Conservation (phyloP, 1,139 yeast genomes). For the Hyphopichia burtonii region DNA sequence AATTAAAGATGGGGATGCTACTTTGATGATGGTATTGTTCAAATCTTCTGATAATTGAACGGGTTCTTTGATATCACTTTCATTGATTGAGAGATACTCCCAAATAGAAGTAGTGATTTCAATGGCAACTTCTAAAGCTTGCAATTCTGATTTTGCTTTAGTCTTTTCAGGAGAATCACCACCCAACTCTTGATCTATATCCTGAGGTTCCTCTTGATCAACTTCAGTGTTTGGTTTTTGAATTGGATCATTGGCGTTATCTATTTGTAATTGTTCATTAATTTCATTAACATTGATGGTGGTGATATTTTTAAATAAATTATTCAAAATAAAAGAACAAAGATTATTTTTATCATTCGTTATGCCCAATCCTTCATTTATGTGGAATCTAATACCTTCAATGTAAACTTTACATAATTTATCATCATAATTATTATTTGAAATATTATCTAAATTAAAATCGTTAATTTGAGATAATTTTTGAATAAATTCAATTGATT, state of each 20-base stretch:
- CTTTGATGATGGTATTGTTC: slow-evolving; percentile 25
- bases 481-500: slow-evolving; percentile 57
- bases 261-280: slow-evolving; percentile 32
- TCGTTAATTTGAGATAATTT: slow-evolving; percentile 18
- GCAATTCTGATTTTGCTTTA: slow-evolving; percentile 53
- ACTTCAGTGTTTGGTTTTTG: slow-evolving; percentile 9
- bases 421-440: slow-evolving; percentile 23
- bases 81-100: slow-evolving; percentile 50
- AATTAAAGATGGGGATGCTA: slow-evolving; percentile 39
- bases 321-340: slow-evolving; percentile 21
- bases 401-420: slow-evolving; percentile 50
- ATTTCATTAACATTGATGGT: slow-evolving; percentile 44
- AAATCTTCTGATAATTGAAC: slow-evolving; percentile 21
- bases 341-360: slow-evolving; percentile 20
- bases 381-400: slow-evolving; percentile 62
- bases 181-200: slow-evolving; percentile 24
- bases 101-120: slow-evolving; percentile 75
- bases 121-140: slow-evolving; percentile 65
- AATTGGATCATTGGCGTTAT: slow-evolving; percentile 40
- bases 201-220: slow-evolving; percentile 31
- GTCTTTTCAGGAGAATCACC: slow-evolving; percentile 33
- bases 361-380: slow-evolving; percentile 42
- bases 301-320: slow-evolving; percentile 27
- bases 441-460: slow-evolving; percentile 22
- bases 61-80: slow-evolving; percentile 19